These are phyloP conservation scores for Penicillium desertorum DNA, from an alignment of 495 filamentous ascomycete species.

Conservation along the genomic window DNA sequence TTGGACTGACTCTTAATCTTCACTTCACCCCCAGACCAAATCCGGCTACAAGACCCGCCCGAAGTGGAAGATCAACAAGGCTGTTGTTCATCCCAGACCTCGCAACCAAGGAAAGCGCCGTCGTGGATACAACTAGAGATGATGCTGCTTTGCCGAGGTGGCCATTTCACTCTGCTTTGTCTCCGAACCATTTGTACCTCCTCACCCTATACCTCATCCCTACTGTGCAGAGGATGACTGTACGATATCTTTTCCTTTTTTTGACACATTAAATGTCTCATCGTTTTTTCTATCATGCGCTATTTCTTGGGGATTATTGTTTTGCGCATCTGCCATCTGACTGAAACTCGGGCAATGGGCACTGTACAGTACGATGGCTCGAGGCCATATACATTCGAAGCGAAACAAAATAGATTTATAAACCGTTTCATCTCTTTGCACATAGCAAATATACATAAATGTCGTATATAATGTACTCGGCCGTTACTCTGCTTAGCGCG, in stretches of 20 bases:
- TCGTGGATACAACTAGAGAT: conserved; percentile 46
- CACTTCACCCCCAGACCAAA: conserved; percentile 64
- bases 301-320: conserved; percentile 16
- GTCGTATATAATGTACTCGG: no score
- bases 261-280: conserved; percentile 16
- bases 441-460: background rate
- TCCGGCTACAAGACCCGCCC: conserved; percentile 93
- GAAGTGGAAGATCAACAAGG: conserved; percentile 74
- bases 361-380: conserved; percentile 30
- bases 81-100: conserved; percentile 69
- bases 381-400: conserved; percentile 18
- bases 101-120: conserved; percentile 75
- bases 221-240: conserved; percentile 20
- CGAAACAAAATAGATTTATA: conserved; percentile 11
- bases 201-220: conserved; percentile 25
- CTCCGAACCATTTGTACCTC: conserved; percentile 13
- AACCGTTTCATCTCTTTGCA: background rate
- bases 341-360: conserved; percentile 18
- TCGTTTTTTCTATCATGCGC: conserved; percentile 11
- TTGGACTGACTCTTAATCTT: conserved; percentile 20
- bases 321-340: conserved; percentile 19
- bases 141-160: background rate
- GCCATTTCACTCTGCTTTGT: conserved; percentile 15
- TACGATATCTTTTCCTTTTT: conserved; percentile 28
- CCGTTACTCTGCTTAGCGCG: background rate